phyloP scores from a whole-genome alignment of 2,329 filamentous ascomycete genomes.

The Colletotrichum sp. region DNA sequence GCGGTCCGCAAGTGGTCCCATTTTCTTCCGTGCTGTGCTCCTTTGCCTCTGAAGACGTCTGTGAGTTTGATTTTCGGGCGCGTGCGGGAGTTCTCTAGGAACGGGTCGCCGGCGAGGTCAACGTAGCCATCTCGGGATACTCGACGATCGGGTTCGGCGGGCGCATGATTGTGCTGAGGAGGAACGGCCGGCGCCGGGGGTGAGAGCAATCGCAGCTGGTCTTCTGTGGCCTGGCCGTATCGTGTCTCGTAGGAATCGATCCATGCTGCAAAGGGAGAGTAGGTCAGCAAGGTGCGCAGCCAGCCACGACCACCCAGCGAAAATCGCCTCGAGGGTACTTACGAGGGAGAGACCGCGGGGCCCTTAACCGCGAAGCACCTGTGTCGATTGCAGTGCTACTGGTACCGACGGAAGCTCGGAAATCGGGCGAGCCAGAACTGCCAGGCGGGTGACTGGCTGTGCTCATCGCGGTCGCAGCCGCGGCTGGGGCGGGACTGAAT shows the following conservation, averaged over 20 bases:
- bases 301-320: background rate
- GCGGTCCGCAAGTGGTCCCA: conserved; percentile 66
- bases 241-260: conserved; percentile 52
- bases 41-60: conserved; percentile 49
- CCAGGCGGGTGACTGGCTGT: conserved; percentile 18
- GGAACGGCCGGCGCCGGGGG: conserved; percentile 42
- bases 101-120: conserved; percentile 40
- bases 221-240: conserved; percentile 40
- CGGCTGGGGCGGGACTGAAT: background rate
- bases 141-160: conserved; percentile 42
- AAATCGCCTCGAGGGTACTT: background rate
- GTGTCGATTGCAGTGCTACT: conserved; percentile 20
- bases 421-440: conserved; percentile 22
- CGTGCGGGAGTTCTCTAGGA: conserved; percentile 36
- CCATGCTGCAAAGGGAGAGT: conserved; percentile 43
- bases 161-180: conserved; percentile 47
- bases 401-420: conserved; percentile 20
- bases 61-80: conserved; percentile 43
- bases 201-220: conserved; percentile 43
- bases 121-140: conserved; percentile 55
- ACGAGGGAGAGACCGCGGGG: conserved; percentile 33
- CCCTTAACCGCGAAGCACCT: conserved; percentile 17
- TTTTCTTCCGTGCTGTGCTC: conserved; percentile 55
- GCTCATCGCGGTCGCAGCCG: conserved; percentile 19
- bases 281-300: conserved; percentile 11